Base-by-base conservation (phyloP, 495 filamentous ascomycete genomes). In the Neurospora discreta region DNA sequence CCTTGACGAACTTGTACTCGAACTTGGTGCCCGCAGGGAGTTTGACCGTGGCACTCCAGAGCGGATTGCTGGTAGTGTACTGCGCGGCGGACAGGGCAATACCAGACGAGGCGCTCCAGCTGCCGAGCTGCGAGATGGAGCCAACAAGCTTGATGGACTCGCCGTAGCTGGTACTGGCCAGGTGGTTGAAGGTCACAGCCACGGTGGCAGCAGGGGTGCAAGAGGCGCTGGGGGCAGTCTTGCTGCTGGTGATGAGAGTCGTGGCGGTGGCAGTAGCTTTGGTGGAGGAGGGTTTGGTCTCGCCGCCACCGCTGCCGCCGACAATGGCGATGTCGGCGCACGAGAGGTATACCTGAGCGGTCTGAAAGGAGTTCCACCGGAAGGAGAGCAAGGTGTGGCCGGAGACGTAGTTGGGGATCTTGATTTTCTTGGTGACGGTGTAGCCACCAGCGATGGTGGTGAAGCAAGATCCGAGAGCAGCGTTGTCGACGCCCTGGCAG, bases 1-100 rank as follows among this genome's bases (percentile, higher is more conserved):
- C 81, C 10, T 86, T 86, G 74, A 93, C 87, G 74, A 88, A 93
- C 80, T 93, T 93, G 77, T 92, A 93, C 77, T 90, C 72, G 41
- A 93, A 84, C 0, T 73, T 78, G 38, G 84, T 84, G 1, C 89
- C 89, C 0, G 85, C 84, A 0, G 86, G 78, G 13, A 92, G 73
- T 5, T 73, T 81, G 9, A 89, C 71, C 0, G 85, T 87, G 4
- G 74, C 82, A 43, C 72, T 84, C 90, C 90, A 92, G 11, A 90
- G 70, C 0, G 86, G 86, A 73, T 89, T 84, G 71, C 78, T 83
- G 8, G 72, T 75, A 1, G 87, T 88, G 74, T 91, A 92, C 7
- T 84, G 70, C 15, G 78, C 76, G 4, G 90, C 85, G 16, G 81
- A 85, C 36, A 92, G 78, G 0, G 87, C 80, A 0, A 88, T 40